Base-by-base conservation (phyloP, 2,329 filamentous ascomycete species). In the Aspergillus intermedius region DNA sequence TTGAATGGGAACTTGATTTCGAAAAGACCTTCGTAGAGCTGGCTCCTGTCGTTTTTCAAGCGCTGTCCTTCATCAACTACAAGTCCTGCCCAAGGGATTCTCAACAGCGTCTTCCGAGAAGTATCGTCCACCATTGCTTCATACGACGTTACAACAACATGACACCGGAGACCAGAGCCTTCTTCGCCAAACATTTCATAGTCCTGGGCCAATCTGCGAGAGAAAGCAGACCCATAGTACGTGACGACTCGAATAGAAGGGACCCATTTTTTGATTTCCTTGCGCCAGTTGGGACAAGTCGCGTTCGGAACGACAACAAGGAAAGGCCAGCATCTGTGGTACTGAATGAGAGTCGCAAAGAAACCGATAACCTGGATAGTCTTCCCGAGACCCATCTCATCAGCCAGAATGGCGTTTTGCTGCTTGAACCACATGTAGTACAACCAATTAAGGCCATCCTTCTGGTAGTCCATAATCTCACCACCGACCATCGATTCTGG, bases 311-410 rank as follows among this genome's bases (percentile, higher is more conserved):
- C 91, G 2, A 96, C 89, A 3, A 97, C 78, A 13, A 98, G 76
- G 63, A 96, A 97, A 0, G 93, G 93, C 80, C 87, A 97, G 68
- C 89, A 93, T 62, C 80, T 75, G 60, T 81, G 77, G 45, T 84
- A 78, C 52, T 86, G 77, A 21, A 86, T 77, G 34, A 97, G 71
- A 0, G 85, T 83, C 1, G 87, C 83, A 51, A 97, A 78, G 53
- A 95, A 80, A 2, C 84, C 82, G 51, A 97, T 87, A 46, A 96
- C 83, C 65, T 98, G 93, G 28, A 98, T 88, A 0, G 93, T 98
- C 73, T 98, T 98, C 28, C 93, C 93, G 2, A 98, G 80, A 37
- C 93, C 93, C 93, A 98, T 98, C 64, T 98, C 93, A 63, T 98
- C 93, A 0, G 93, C 93, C 5, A 97, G 79, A 50, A 97, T 91